Evolutionary conservation across 2,329 filamentous ascomycete species (phyloP), one percentile per base, ranked within the genome.

Genomic region (Penicillium olsonii): DNA sequence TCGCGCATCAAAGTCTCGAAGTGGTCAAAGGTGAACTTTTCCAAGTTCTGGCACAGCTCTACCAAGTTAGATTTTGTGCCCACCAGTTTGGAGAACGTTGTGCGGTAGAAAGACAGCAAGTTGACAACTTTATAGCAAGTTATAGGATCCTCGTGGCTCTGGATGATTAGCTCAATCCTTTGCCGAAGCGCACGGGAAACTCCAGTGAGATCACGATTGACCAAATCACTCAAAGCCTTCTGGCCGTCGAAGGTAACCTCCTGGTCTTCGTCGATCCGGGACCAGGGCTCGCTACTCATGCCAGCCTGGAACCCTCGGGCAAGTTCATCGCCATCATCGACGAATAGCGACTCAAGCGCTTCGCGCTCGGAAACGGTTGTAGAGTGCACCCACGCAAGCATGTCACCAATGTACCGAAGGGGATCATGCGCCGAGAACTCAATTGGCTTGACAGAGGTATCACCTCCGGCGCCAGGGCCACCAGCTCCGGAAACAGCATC

Each of bases 301-400:
- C 90, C 90, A 37, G 86, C 85, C 64, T 90, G 84, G 20, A 96
- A 85, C 1, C 87, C 90, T 56, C 85, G 88, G 20, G 87, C 87
- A 48, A 97, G 88, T 62, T 95, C 90, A 54, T 94, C 88, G 2
- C 89, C 92, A 54, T 96, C 92, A 0, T 88, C 87, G 35, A 96
- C 86, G 65, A 99, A 99, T 0, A 99, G 77, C 2, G 90, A 84
- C 68, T 97, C 92, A 5, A 99, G 78, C 0, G 92, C 91, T 70
- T 99, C 94, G 44, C 89, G 83, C 70, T 99, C 94, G 26, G 92
- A 95, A 1, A 99, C 94, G 0, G 92, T 87, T 2, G 92, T 88
- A 0, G 94, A 96, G 68, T 99, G 94, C 5, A 88, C 85, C 94
- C 94, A 99, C 5, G 94, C 94, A 12, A 99, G 80, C 92, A 99